Evolutionary conservation across 2,329 filamentous ascomycete genomes (phyloP).

Genomic region (Hymenoscyphus occultus): DNA sequence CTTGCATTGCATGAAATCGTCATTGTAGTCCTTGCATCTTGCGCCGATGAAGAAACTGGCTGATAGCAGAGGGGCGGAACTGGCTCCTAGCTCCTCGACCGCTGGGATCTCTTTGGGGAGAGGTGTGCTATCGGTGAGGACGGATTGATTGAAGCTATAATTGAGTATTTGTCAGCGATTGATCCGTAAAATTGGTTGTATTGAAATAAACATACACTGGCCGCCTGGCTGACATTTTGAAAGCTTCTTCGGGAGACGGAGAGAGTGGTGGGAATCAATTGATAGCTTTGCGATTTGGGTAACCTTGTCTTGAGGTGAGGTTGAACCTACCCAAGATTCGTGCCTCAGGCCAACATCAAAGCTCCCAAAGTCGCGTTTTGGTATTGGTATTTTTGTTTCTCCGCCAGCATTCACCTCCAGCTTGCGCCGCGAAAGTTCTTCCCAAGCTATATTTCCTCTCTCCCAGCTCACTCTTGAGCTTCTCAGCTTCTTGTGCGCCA

Average conservation of each 20-base stretch:
- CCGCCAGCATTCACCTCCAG: neutral
- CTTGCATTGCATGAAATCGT: slow-evolving; percentile 99
- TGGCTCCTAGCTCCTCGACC: slow-evolving; percentile 90
- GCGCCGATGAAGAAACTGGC: slow-evolving; percentile 97
- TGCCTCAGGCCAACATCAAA: neutral
- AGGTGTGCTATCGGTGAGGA: slow-evolving; percentile 93
- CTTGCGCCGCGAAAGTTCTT: neutral
- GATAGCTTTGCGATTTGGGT: slow-evolving; percentile 27
- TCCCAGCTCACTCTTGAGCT: neutral
- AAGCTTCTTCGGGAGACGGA: slow-evolving; percentile 16
- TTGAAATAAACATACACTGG: slow-evolving; percentile 25
- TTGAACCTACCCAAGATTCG: slow-evolving; percentile 13
- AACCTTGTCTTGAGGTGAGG: slow-evolving; percentile 32
- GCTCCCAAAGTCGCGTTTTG: slow-evolving; percentile 4
- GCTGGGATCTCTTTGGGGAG: slow-evolving; percentile 88
- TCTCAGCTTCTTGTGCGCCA: neutral
- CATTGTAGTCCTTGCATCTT: slow-evolving; percentile 91
- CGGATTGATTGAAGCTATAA: slow-evolving; percentile 85
- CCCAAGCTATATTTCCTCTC: neutral
- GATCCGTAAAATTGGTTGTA: neutral
- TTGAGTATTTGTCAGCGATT: slow-evolving; percentile 12
- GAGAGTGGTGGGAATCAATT: slow-evolving; percentile 37
- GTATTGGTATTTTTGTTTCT: slow-evolving; percentile 5
- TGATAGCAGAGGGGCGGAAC: slow-evolving; percentile 85
- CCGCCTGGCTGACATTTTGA: slow-evolving; percentile 34